A percentile compares a stretch with the other conserved stretches of the same genome.
These are phyloP conservation scores for Lecanicillium sp. DNA, from an alignment of 2,329 filamentous ascomycete species.

Conservation along the genomic window DNA sequence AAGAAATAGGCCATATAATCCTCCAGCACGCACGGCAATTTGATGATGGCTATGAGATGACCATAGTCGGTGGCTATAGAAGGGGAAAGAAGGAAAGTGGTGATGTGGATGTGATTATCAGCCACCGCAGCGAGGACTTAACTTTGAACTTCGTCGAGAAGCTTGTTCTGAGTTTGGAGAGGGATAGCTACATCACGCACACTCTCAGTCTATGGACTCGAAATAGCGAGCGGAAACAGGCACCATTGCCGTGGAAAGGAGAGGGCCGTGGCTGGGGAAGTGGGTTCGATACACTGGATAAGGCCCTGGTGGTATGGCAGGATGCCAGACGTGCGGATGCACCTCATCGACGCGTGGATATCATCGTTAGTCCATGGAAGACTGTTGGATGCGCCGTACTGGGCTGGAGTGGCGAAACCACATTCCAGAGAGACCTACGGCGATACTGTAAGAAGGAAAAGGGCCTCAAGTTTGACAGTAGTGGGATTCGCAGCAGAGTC, in stretches of 20 bases:
- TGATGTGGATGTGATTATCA: constrained; percentile 82
- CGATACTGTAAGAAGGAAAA: constrained; percentile 67
- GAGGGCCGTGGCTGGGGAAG: constrained; percentile 27
- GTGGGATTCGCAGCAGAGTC: constrained; percentile 63
- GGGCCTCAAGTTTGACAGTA: constrained; percentile 83
- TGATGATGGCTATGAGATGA: constrained; percentile 45
- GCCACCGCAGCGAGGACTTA: constrained; percentile 61
- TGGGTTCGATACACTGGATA: constrained; percentile 85
- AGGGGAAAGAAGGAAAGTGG: constrained; percentile 66
- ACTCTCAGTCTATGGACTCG: constrained; percentile 63
- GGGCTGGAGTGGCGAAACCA: constrained; percentile 84
- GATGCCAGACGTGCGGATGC: constrained; percentile 11
- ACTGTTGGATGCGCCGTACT: constrained; percentile 82
- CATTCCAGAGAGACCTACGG: constrained; percentile 80
- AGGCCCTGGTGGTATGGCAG: constrained; percentile 90
- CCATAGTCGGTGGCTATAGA: constrained; percentile 73
- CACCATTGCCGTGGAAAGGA: constrained; percentile 45
- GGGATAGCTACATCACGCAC: constrained; percentile 67
- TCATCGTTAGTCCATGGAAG: constrained; percentile 83
- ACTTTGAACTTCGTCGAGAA: constrained; percentile 65
- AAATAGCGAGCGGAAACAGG: constrained; percentile 66
- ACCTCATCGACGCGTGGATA: constrained; percentile 82
- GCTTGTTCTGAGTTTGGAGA: constrained; percentile 65
- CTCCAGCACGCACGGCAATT: constrained; percentile 59
- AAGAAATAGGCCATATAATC: constrained; percentile 57